These are phyloP conservation scores for Crucibulum laeve DNA, from an alignment of 768 basidiomycete genomes.

Conservation along the genomic window DNA sequence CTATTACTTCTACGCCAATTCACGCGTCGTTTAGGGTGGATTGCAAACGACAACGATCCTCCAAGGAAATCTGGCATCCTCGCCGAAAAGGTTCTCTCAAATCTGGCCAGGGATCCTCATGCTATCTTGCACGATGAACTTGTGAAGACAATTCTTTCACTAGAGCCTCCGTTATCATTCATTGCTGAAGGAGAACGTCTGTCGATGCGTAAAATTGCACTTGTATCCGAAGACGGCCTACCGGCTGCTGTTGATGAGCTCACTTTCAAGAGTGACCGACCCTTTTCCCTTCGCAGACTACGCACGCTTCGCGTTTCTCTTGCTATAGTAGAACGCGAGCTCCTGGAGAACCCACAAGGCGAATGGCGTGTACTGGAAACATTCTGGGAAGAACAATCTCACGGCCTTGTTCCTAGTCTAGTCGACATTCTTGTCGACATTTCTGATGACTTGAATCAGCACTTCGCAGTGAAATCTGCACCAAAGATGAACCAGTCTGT, in stretches of 20 bases:
- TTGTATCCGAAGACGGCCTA: constrained; percentile 67
- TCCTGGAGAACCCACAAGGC: constrained; percentile 45
- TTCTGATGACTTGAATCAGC: constrained; percentile 44
- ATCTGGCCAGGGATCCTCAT: constrained; percentile 56
- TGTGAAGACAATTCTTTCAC: constrained; percentile 51
- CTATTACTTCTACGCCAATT: constrained; percentile 69
- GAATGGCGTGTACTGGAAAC: constrained; percentile 52
- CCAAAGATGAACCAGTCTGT: constrained; percentile 35
- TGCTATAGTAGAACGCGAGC: constrained; percentile 48
- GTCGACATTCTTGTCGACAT: constrained; percentile 47
- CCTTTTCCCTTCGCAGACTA: constrained; percentile 47
- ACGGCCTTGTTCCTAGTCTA: constrained; percentile 54
- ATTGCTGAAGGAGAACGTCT: constrained; percentile 59
- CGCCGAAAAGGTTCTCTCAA: constrained; percentile 64
- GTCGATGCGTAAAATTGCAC: constrained; percentile 55
- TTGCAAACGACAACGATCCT: constrained; percentile 56
- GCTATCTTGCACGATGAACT: constrained; percentile 59
- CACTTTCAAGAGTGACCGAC: constrained; percentile 39
- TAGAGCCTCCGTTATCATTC: constrained; percentile 54
- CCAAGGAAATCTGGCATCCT: constrained; percentile 62
- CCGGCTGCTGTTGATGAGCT: constrained; percentile 62
- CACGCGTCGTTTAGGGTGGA: constrained; percentile 68
- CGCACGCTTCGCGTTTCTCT: constrained; percentile 62
- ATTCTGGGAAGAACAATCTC: constrained; percentile 57
- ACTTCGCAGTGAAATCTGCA: constrained; percentile 42